Evolutionary conservation across 2,329 filamentous ascomycete genomes (phyloP).

Genomic region (Cladosporium halotolerans): DNA sequence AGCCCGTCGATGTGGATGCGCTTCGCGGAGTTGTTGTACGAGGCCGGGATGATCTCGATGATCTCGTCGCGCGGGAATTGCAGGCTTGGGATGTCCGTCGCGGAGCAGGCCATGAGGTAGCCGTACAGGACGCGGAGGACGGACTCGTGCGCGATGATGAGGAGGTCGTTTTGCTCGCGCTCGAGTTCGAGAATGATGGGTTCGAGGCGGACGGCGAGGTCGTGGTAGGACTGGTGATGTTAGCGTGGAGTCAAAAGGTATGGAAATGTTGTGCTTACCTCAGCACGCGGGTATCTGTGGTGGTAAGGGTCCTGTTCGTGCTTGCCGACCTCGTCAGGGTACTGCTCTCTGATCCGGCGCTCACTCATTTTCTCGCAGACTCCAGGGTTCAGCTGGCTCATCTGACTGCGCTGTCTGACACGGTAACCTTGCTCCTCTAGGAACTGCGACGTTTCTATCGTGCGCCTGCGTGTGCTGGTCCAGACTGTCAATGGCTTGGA

Average conservation of each 20-base stretch:
- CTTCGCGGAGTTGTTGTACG: conserved; percentile 93
- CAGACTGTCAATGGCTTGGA: conserved; percentile 81
- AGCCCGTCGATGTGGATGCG: conserved; percentile 76
- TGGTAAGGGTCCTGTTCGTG: conserved; percentile 95
- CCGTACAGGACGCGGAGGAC: conserved; percentile 96
- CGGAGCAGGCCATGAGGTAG: conserved; percentile 97
- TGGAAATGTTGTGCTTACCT: conserved; percentile 49
- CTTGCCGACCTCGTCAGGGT: conserved; percentile 85
- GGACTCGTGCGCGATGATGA: conserved; percentile 96
- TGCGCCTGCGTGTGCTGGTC: conserved; percentile 87
- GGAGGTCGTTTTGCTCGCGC: conserved; percentile 91
- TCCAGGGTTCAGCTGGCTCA: conserved; percentile 95
- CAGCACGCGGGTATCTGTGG: conserved; percentile 88
- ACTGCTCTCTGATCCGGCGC: conserved; percentile 68
- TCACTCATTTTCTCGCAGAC: conserved; percentile 94
- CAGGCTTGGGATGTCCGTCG: conserved; percentile 85
- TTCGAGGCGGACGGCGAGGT: conserved; percentile 93
- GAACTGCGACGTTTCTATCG: conserved; percentile 80
- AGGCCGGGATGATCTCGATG: conserved; percentile 96
- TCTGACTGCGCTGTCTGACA: conserved; percentile 85
- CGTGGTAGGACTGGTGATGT: conserved; percentile 78
- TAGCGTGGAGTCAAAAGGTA: background rate
- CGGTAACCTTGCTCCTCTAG: conserved; percentile 76
- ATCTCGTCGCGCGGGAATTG: conserved; percentile 95
- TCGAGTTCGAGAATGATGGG: conserved; percentile 97